These are phyloP conservation scores for Linum usitatissimum DNA, from an alignment of 345 rosid species.

Conservation along the genomic window DNA sequence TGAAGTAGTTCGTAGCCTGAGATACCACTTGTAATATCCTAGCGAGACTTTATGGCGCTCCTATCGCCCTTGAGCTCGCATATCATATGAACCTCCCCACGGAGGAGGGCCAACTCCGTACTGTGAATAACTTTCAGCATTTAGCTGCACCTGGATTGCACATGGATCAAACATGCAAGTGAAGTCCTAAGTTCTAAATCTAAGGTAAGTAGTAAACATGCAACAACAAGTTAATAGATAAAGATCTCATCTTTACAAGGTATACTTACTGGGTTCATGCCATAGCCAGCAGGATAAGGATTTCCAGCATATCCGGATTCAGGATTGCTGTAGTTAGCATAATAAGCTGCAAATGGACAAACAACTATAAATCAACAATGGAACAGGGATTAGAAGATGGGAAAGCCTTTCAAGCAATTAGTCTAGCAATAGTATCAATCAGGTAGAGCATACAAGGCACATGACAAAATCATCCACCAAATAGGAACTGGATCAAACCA, in stretches of 20 bases:
- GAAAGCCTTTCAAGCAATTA: background rate
- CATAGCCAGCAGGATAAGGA: slow-evolving; percentile 57
- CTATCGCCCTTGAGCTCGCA: slow-evolving; percentile 71
- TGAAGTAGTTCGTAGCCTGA: slow-evolving; percentile 30
- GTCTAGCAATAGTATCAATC: background rate
- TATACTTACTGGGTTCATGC: slow-evolving; percentile 70
- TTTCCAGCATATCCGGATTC: slow-evolving; percentile 59
- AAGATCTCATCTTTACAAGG: background rate
- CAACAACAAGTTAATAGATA: background rate
- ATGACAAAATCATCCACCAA: too few species aligned
- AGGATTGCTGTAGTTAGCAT: slow-evolving; percentile 45
- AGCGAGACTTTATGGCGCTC: slow-evolving; percentile 17
- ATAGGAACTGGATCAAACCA: too few species aligned
- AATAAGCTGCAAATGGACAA: slow-evolving; percentile 41
- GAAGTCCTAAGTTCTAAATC: background rate
- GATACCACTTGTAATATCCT: slow-evolving; percentile 28
- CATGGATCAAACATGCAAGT: background rate
- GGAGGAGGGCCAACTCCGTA: slow-evolving; percentile 59
- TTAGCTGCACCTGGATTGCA: slow-evolving; percentile 42
- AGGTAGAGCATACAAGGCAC: too few species aligned
- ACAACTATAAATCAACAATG: background rate
- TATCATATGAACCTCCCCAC: slow-evolving; percentile 66
- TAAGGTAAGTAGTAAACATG: background rate
- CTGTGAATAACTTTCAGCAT: slow-evolving; percentile 59
- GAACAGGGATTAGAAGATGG: background rate